Percentiles rank a stretch among this genome's conserved stretches.
Evolutionary conservation across 2,329 filamentous ascomycete genomes (phyloP).

Genomic region (Botryotinia narcissicola): DNA sequence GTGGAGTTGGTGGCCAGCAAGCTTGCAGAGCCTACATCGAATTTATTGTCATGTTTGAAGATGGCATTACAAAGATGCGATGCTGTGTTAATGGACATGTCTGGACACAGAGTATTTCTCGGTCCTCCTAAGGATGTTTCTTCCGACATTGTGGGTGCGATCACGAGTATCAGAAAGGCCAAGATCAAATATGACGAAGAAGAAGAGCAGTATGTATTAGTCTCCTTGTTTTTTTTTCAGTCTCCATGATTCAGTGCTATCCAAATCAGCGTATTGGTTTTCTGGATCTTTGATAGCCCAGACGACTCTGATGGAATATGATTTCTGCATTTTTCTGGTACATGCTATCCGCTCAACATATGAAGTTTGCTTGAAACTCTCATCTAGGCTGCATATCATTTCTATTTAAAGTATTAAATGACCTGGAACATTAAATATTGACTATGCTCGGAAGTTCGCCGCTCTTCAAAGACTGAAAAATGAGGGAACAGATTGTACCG

Average conservation of each 20-base stretch:
- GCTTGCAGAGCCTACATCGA: slow-evolving; percentile 48
- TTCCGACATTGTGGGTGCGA: slow-evolving; percentile 43
- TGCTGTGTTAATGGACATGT: slow-evolving; percentile 53
- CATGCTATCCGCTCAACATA: not conserved
- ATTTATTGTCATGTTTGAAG: slow-evolving; percentile 48
- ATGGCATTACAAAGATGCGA: slow-evolving; percentile 48
- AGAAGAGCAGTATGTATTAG: slow-evolving; percentile 40
- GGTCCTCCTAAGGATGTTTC: slow-evolving; percentile 46
- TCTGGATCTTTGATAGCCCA: not conserved
- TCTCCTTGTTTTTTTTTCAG: not conserved
- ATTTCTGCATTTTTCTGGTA: not conserved
- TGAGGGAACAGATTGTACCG: not conserved
- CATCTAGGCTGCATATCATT: not conserved
- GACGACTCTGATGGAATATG: not conserved
- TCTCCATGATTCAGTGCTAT: not conserved
- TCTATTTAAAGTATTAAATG: too few relatives aligned
- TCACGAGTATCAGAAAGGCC: slow-evolving; percentile 44
- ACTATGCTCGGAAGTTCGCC: not conserved
- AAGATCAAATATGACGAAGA: slow-evolving; percentile 48
- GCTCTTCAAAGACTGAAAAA: too few relatives aligned
- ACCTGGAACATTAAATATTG: not conserved
- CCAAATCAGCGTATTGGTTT: not conserved
- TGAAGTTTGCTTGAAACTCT: not conserved
- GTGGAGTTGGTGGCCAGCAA: slow-evolving; percentile 37
- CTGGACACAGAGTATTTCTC: slow-evolving; percentile 49